phyloP scores from a whole-genome alignment of 108 stramenopile genomes.

The Aureococcus anophagefferens region DNA sequence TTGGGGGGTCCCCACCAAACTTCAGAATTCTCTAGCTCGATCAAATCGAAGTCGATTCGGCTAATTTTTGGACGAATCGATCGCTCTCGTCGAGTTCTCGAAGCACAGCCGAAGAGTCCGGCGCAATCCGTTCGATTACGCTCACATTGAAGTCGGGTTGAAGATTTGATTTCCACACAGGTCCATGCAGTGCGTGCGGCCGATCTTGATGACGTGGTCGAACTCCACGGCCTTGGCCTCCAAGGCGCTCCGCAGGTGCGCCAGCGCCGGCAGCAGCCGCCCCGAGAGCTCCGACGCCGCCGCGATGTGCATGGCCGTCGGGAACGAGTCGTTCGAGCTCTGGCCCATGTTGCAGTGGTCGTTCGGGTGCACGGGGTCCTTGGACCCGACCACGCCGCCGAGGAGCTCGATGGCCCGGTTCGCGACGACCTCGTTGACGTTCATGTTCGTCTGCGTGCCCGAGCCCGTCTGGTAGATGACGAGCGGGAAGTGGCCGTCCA shows the following conservation, averaged over 20 bases:
- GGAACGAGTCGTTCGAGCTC: slow-evolving; percentile 84
- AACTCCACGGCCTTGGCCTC: slow-evolving; percentile 61
- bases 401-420: slow-evolving; percentile 91
- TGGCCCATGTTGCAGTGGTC: slow-evolving; percentile 97
- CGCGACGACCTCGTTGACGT: slow-evolving; percentile 93
- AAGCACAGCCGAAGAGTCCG: no score
- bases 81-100: no score
- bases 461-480: slow-evolving; percentile 90
- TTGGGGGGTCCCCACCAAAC: no score
- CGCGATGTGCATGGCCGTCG: slow-evolving; percentile 95
- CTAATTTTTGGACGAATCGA: no score
- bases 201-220: slow-evolving; percentile 82
- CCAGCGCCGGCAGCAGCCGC: slow-evolving; percentile 66
- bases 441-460: slow-evolving; percentile 99
- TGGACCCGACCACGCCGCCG: slow-evolving; percentile 74
- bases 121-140: no score
- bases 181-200: slow-evolving; percentile 96
- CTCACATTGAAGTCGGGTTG: no score
- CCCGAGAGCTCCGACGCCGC: slow-evolving; percentile 56
- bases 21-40: no score
- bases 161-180: no score
- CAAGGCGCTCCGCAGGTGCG: slow-evolving; percentile 55
- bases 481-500: slow-evolving; percentile 90
- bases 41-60: no score
- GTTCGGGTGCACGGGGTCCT: slow-evolving; percentile 89